A percentile compares a stretch with the other conserved stretches of the same genome.
Evolutionary conservation across 2,329 filamentous ascomycete species (phyloP).

Genomic region (Nakataea oryzae): DNA sequence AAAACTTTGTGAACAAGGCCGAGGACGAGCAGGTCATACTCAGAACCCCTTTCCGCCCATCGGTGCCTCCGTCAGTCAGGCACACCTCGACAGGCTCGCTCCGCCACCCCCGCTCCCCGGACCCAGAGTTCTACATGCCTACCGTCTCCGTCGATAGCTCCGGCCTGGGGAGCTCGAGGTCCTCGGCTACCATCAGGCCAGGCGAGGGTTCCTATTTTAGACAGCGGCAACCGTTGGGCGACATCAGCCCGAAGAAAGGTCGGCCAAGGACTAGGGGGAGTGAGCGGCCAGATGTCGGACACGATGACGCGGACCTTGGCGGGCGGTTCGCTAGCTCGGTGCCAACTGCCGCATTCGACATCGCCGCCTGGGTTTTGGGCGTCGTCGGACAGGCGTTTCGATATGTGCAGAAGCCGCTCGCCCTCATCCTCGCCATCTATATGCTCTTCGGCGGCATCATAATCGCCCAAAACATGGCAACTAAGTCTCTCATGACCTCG

Average conservation of each 20-base stretch:
- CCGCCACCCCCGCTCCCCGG: slow-evolving; percentile 24
- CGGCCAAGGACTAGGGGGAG: neutral
- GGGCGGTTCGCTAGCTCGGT: slow-evolving; percentile 23
- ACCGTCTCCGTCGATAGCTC: slow-evolving; percentile 29
- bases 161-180: slow-evolving; percentile 21
- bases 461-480: slow-evolving; percentile 51
- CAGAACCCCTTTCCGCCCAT: slow-evolving; percentile 44
- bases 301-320: slow-evolving; percentile 9
- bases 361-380: slow-evolving; percentile 38
- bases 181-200: slow-evolving; percentile 22
- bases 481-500: slow-evolving; percentile 47
- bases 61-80: slow-evolving; percentile 28
- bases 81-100: slow-evolving; percentile 11
- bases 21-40: slow-evolving; percentile 46
- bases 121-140: slow-evolving; percentile 45
- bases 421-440: slow-evolving; percentile 50
- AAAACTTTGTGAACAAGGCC: slow-evolving; percentile 39
- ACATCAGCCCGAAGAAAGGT: neutral
- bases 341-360: slow-evolving; percentile 26
- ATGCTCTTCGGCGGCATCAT: slow-evolving; percentile 48
- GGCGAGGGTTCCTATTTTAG: slow-evolving; percentile 14
- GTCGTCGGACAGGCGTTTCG: slow-evolving; percentile 49
- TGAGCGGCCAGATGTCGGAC: neutral
- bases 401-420: slow-evolving; percentile 54
- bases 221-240: slow-evolving; percentile 17